Conservation (phyloP, 768 basidiomycete species). For the Mycena haematopus region DNA sequence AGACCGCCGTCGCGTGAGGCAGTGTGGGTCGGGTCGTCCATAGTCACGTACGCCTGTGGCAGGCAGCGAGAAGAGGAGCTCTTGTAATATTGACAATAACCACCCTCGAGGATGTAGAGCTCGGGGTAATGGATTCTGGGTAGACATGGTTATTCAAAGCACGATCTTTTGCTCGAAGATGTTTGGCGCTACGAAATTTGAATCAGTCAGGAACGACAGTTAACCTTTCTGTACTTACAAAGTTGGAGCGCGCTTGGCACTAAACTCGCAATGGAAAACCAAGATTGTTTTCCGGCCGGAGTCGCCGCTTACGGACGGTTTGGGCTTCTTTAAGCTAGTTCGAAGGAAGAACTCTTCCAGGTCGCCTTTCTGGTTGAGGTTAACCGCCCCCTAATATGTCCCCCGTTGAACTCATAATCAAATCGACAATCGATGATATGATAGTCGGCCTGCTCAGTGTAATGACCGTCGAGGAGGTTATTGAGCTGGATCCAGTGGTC, state of each 20-base stretch:
- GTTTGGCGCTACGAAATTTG: constrained; percentile 74
- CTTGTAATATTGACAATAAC: constrained; percentile 89
- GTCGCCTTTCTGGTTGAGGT: constrained; percentile 81
- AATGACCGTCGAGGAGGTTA: constrained; percentile 77
- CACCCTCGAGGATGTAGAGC: constrained; percentile 95
- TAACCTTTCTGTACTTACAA: constrained; percentile 62
- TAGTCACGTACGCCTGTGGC: constrained; percentile 84
- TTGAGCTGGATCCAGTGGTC: constrained; percentile 64
- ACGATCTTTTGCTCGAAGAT: constrained; percentile 90
- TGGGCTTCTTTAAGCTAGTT: constrained; percentile 57
- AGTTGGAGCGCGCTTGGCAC: constrained; percentile 92
- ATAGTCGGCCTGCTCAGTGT: constrained; percentile 63
- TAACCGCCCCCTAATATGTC: constrained; percentile 93
- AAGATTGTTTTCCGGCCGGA: constrained; percentile 77
- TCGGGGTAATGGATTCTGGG: constrained; percentile 93
- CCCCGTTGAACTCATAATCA: constrained; percentile 94
- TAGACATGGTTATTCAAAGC: constrained; percentile 87
- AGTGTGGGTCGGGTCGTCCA: constrained; percentile 92
- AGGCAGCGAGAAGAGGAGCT: constrained; percentile 73
- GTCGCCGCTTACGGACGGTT: constrained; percentile 79
- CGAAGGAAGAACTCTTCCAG: constrained; percentile 86
- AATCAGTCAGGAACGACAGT: constrained; percentile 5
- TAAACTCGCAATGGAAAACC: constrained; percentile 98
- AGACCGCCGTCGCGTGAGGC: constrained; percentile 83
- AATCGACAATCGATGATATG: constrained; percentile 96